A percentile compares a stretch with the other conserved stretches of the same genome.
Evolutionary conservation across 1,139 yeast species (phyloP).

Genomic region (Williopsis jadinii): DNA sequence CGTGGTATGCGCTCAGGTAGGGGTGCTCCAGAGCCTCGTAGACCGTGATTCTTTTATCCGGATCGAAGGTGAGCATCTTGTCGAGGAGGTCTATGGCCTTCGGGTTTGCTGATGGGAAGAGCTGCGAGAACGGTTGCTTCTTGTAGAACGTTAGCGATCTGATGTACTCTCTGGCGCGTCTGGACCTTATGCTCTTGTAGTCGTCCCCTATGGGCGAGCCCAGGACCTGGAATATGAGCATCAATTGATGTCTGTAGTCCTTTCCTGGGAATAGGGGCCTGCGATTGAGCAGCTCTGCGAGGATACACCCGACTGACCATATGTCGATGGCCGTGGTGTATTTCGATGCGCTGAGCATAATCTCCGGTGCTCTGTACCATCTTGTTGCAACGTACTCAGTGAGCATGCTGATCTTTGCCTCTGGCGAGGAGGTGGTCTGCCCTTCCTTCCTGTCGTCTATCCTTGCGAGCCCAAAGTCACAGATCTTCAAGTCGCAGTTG

Average conservation of each 20-base stretch:
- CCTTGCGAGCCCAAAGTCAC: conserved; percentile 92
- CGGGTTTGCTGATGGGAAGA: conserved; percentile 45
- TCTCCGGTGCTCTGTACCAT: conserved; percentile 79
- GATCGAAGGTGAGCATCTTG: conserved; percentile 56
- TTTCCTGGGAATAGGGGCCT: conserved; percentile 75
- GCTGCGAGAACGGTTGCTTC: conserved; percentile 35
- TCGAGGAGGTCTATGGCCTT: conserved; percentile 56
- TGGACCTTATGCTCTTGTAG: conserved; percentile 47
- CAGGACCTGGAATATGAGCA: conserved; percentile 50
- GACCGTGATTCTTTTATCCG: conserved; percentile 56
- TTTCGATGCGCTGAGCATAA: conserved; percentile 62
- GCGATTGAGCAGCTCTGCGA: conserved; percentile 54
- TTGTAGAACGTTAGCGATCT: conserved; percentile 49
- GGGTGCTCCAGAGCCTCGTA: conserved; percentile 63
- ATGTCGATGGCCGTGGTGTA: conserved; percentile 69
- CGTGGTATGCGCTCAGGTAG: conserved; percentile 57
- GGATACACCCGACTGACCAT: conserved; percentile 76
- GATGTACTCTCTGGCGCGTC: conserved; percentile 57
- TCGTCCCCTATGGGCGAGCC: conserved; percentile 63
- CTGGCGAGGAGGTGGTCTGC: conserved; percentile 39
- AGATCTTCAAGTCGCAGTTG: conserved; percentile 85
- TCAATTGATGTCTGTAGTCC: conserved; percentile 61
- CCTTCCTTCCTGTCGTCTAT: conserved; percentile 78
- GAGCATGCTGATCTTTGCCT: conserved; percentile 39
- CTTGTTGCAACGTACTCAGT: conserved; percentile 77